Percentiles rank a stretch among this genome's conserved stretches.
Conservation (phyloP, 768 basidiomycete species). For the Cystobasidium tubakii region DNA sequence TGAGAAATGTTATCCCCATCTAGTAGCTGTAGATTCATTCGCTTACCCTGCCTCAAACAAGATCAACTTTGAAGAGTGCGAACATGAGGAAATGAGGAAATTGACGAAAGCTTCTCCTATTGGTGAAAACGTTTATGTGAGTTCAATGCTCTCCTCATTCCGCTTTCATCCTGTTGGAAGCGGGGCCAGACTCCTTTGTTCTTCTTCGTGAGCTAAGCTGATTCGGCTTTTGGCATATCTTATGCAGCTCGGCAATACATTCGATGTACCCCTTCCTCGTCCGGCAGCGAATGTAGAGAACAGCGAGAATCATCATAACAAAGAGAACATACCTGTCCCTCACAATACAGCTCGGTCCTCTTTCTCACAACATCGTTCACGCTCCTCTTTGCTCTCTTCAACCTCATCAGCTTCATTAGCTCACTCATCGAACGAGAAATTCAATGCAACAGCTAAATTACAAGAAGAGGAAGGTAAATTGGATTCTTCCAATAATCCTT, state of each 20-base stretch:
- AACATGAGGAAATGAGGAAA: slow-evolving; percentile 84
- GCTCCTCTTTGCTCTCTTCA: not conserved
- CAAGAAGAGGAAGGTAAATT: not conserved
- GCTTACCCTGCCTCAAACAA: slow-evolving; percentile 44
- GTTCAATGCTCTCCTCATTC: slow-evolving; percentile 27
- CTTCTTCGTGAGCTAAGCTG: not conserved
- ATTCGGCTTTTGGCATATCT: no score
- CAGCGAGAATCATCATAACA: not conserved
- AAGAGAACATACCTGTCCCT: not conserved
- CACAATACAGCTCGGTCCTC: not conserved
- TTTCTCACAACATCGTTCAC: not conserved
- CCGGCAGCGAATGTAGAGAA: slow-evolving; percentile 2
- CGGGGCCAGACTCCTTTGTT: no score
- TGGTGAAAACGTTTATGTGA: slow-evolving; percentile 48
- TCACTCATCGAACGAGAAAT: not conserved
- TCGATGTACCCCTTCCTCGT: slow-evolving; percentile 62
- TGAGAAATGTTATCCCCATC: slow-evolving; percentile 47
- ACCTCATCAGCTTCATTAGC: not conserved
- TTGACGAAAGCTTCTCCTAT: slow-evolving; percentile 78
- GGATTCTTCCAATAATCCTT: slow-evolving; percentile 50
- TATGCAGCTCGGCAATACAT: slow-evolving; percentile 76
- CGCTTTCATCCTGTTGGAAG: not conserved
- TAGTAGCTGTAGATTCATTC: slow-evolving; percentile 48
- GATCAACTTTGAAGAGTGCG: slow-evolving; percentile 72
- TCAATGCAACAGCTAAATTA: not conserved